These are phyloP conservation scores for Saturnispora quitensis DNA, from an alignment of 805 yeast genomes.

Conservation along the genomic window DNA sequence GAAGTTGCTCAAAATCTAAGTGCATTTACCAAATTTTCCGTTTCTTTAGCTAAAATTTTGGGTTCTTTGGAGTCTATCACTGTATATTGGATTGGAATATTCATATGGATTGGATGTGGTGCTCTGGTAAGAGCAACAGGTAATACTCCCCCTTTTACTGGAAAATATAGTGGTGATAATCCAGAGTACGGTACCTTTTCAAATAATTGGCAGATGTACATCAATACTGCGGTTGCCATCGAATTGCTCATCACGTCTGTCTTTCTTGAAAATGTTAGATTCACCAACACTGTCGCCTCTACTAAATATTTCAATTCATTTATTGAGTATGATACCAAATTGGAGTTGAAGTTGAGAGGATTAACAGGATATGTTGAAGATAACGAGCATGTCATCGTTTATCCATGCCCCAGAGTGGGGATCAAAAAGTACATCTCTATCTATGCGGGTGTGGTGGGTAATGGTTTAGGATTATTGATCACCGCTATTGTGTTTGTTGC, in stretches of 20 bases:
- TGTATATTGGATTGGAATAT: slow-evolving; percentile 31
- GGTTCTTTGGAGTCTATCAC: slow-evolving; percentile 28
- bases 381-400: slow-evolving; percentile 25
- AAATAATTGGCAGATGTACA: slow-evolving; percentile 33
- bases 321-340: slow-evolving; percentile 22
- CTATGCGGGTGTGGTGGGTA: slow-evolving; percentile 36
- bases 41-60: slow-evolving; percentile 17
- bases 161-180: slow-evolving; percentile 1
- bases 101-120: slow-evolving; percentile 29
- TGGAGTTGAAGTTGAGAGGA: slow-evolving; percentile 18
- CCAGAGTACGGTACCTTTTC: slow-evolving; percentile 20
- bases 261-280: slow-evolving; percentile 32
- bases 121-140: slow-evolving; percentile 20
- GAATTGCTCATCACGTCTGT: slow-evolving; percentile 26
- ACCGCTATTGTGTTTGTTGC: slow-evolving; percentile 27
- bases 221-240: slow-evolving; percentile 34
- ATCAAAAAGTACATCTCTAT: slow-evolving; percentile 15
- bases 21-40: slow-evolving; percentile 28
- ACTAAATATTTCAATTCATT: slow-evolving; percentile 15
- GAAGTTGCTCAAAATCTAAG: slow-evolving; percentile 17
- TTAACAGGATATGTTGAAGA: slow-evolving; percentile 2
- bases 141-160: slow-evolving; percentile 15
- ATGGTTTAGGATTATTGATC: slow-evolving; percentile 32
- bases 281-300: slow-evolving; percentile 28
- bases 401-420: slow-evolving; percentile 13